Base-by-base conservation (phyloP, 257 asterid species). In the Henckelia pumila region DNA sequence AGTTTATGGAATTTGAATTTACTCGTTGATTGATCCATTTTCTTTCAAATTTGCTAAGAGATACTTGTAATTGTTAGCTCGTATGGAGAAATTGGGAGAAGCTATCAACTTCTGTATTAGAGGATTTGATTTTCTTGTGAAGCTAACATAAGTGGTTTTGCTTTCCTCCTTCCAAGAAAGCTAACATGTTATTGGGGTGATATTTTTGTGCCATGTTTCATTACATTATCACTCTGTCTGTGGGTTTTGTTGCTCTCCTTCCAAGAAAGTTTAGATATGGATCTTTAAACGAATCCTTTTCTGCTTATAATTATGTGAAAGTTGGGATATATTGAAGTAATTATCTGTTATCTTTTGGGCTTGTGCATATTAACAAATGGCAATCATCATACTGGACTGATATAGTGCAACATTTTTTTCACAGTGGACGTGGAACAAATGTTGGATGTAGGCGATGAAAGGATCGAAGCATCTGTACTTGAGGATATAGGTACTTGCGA, bases 351-450 rank as follows among this genome's bases (percentile, higher is more conserved):
- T 44, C 61, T 60, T 30, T 67, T 61, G 50, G 24, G 56, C 11
- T 68, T 3, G 28, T 32, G 40, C 33, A 28, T 58, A 64, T 10
- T 61, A 56, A 29, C 56, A 64, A 11, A 29, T 58, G 56, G 9
- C 17, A 24, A 30, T 19, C 7, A 17, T 61, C 53, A 52, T 60
- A 52, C 30, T 75, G 75, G 69, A 59, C 49, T 78, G 21, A 68
- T 35, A 26, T 58, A 67, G 23, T 63, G 53, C 59, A 59, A 66
- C 62, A 53, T 73, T 75, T 40, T 35, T 35, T 59, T 79, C 71
- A 28, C 75, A 79, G 85, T 86, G 90, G 85, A 84, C 58, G 67
- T 68, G 32, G 82, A 81, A 59, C 76, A 69, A 63, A 40, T 74
- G 37, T 63, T 64, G 57, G 83, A 80, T 68, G 83, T 63, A 40